phyloP scores from a whole-genome alignment of 345 rosid genomes.

The sweet orange (Citrus sinensis) region DVS_A1.0 CM039162.1:6300501-6301000 shows the following conservation, averaged over 20 bases:
- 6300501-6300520: too few species aligned
- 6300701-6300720: constrained; percentile 66
- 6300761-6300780: constrained; percentile 66
- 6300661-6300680: constrained; percentile 39
- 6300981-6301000: background rate
- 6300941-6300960: constrained; percentile 24
- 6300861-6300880: constrained; percentile 31
- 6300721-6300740: constrained; percentile 53
- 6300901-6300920: constrained; percentile 76
- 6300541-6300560: too few species aligned
- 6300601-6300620: too few species aligned
- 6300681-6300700: constrained; percentile 72
- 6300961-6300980: background rate
- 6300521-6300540: too few species aligned
- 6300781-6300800: constrained; percentile 58
- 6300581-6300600: too few species aligned
- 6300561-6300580: too few species aligned
- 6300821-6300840: constrained; percentile 29
- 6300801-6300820: constrained; percentile 67
- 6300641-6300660: too few species aligned
- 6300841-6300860: too few species aligned
- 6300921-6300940: constrained; percentile 47
- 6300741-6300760: constrained; percentile 55
- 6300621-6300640: too few species aligned
- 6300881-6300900: constrained; percentile 80